A percentile compares a stretch with the other conserved stretches of the same genome.
Evolutionary conservation across 2,329 filamentous ascomycete genomes (phyloP).

Genomic region (Fusarium kyushuense): DNA sequence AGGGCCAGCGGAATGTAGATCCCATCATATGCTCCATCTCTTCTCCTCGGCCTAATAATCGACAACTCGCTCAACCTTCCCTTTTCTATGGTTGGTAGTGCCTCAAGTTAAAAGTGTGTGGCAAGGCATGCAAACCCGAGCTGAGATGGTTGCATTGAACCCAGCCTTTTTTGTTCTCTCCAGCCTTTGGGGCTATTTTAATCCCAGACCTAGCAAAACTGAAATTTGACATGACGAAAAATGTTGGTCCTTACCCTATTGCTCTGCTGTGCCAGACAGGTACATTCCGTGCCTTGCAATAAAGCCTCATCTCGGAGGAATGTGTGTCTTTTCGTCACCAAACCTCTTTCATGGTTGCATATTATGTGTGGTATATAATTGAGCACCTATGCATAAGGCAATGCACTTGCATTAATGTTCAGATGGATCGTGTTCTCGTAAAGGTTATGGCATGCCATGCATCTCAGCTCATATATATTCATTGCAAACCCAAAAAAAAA

Average conservation of each 20-base stretch:
- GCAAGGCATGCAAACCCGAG: constrained; percentile 18
- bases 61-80: constrained; percentile 5
- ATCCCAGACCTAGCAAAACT: background rate
- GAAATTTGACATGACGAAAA: constrained; percentile 1
- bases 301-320: constrained; percentile 13
- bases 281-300: constrained; percentile 7
- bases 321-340: constrained; percentile 14
- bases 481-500: background rate
- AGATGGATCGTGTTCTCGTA: background rate
- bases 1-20: background rate
- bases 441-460: background rate
- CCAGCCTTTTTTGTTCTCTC: background rate
- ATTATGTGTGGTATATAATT: background rate
- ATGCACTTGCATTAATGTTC: constrained; percentile 1
- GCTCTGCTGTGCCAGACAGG: background rate
- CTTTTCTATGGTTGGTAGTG: constrained; percentile 7
- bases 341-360: background rate
- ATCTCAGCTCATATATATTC: background rate
- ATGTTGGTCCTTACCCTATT: background rate
- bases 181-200: constrained; percentile 14
- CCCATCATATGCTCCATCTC: constrained; percentile 15
- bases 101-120: background rate
- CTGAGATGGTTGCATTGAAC: constrained; percentile 28
- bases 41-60: constrained; percentile 11
- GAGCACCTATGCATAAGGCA: constrained; percentile 11